A percentile compares a stretch with the other conserved stretches of the same genome.
Conservation (phyloP, 306 rosid genomes). For the Quillaja saponaria region DNA sequence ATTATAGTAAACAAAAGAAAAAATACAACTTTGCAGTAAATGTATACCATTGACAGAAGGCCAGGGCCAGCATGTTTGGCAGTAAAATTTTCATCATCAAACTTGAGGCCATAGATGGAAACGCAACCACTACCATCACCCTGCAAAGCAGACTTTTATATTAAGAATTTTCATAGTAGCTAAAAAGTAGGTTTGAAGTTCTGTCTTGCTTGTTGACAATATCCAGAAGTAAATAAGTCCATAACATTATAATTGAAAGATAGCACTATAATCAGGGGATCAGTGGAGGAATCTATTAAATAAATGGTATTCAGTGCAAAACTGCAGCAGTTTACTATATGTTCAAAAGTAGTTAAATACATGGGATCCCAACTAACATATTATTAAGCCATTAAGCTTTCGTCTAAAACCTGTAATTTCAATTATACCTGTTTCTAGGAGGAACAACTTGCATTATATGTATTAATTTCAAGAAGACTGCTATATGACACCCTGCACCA, state of each 20-base stretch:
- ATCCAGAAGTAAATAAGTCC: slow-evolving; percentile 1
- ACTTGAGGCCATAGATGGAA: slow-evolving; percentile 84
- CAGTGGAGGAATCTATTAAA: not conserved
- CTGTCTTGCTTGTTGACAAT: not conserved
- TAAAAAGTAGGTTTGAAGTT: slow-evolving; percentile 10
- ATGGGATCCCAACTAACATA: too few species aligned
- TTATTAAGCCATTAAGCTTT: too few species aligned
- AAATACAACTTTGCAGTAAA: too few species aligned
- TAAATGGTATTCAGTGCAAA: too few species aligned
- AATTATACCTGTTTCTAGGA: too few species aligned
- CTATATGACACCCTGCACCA: too few species aligned
- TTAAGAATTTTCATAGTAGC: not conserved
- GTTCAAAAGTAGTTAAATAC: too few species aligned
- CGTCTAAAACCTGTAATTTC: too few species aligned
- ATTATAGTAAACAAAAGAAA: slow-evolving; percentile 15
- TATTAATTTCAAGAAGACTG: too few species aligned
- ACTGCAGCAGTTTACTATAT: too few species aligned
- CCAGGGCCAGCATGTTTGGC: slow-evolving; percentile 99
- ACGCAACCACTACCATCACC: slow-evolving; percentile 98
- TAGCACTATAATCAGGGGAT: not conserved
- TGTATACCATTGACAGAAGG: slow-evolving; percentile 80
- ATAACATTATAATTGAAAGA: too few species aligned
- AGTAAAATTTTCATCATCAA: slow-evolving; percentile 90
- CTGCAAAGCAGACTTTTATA: slow-evolving; percentile 48
- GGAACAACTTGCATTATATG: too few species aligned